Percentiles rank a stretch among this genome's conserved stretches.
Conservation (phyloP, 805 yeast genomes). For the Komagataella populi region DNA sequence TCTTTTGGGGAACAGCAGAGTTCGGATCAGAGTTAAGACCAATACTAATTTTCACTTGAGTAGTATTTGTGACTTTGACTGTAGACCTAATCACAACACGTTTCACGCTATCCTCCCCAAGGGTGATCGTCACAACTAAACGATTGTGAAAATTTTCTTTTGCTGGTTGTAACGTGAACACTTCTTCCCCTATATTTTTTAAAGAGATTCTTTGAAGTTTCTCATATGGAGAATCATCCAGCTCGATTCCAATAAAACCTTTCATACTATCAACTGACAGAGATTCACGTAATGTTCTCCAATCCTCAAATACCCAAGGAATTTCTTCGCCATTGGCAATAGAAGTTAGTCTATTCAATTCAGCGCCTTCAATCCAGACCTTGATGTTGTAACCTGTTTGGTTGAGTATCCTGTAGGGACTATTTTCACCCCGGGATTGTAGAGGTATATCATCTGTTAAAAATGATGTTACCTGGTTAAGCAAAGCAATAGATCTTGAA, state of each 20-base stretch:
- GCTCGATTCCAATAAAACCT: conserved; percentile 50
- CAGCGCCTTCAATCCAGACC: conserved; percentile 59
- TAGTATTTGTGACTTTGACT: conserved; percentile 49
- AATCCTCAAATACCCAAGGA: conserved; percentile 92
- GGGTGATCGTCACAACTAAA: conserved; percentile 52
- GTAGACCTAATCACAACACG: conserved; percentile 70
- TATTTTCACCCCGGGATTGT: conserved; percentile 61
- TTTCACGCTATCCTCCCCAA: conserved; percentile 71
- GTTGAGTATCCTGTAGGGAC: conserved; percentile 70
- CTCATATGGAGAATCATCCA: conserved; percentile 43
- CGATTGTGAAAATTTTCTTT: conserved; percentile 47
- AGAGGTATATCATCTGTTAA: conserved; percentile 39
- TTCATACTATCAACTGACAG: conserved; percentile 49
- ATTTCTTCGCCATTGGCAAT: conserved; percentile 34
- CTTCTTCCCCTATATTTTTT: conserved; percentile 71
- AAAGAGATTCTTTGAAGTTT: conserved; percentile 47
- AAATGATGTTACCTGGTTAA: conserved; percentile 54
- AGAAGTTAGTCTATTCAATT: background rate
- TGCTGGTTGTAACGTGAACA: conserved; percentile 55
- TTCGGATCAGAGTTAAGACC: conserved; percentile 22
- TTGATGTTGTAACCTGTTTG: conserved; percentile 77
- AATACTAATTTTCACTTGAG: conserved; percentile 40
- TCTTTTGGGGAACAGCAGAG: conserved; percentile 14
- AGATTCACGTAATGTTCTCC: conserved; percentile 77
- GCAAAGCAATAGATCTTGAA: conserved; percentile 63